Base-by-base conservation (phyloP, 2,329 filamentous ascomycete genomes). In the Pleoardoris graminearum region DNA sequence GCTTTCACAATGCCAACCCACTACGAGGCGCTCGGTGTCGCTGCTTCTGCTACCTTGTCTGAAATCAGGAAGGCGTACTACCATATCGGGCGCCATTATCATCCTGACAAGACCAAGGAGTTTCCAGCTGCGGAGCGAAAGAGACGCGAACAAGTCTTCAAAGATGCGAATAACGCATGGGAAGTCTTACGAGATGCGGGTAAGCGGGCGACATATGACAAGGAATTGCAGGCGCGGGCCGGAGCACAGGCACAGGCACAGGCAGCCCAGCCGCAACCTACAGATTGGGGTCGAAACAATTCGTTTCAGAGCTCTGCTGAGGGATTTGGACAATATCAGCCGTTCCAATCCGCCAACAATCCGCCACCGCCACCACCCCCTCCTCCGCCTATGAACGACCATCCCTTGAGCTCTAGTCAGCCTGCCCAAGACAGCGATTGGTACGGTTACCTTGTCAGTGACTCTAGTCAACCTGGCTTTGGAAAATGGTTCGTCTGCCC, bases 81-180 rank as follows among this genome's bases (percentile, higher is more conserved):
- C 32, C 32, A 16, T 3, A 22, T 43, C 5, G 54, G 47, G 10
- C 38, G 53, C 1, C 11, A 14, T 10, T 46, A 54, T 22, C 51
- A 57, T 7, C 54, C 54, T 7, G 51, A 57, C 43, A 57, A 57
- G 23, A 54, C 51, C 2, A 14, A 38, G n/a, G 39, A 50, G 30
- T n/a, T 56, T 14, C 38, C 50, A 6, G 30, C 23, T 23, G 29
- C 11, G n/a, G 32, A 51, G 8, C 23, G 49, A 2, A 30, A 33
- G 22, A 16, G 21, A 11, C 48, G 52, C 6, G 48, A 37, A 7
- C 37, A 11, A 2, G 14, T 25, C 1, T 54, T 51, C 32, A 54
- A 51, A 17, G 16, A 42, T 23, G 52, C 52, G 16, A 54, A 23
- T 1, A 39, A 21, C 4, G 52, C 52, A 7, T 47, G 45, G 0